Conservation (phyloP, 345 rosid species). For the Mercurialis annua region DNA sequence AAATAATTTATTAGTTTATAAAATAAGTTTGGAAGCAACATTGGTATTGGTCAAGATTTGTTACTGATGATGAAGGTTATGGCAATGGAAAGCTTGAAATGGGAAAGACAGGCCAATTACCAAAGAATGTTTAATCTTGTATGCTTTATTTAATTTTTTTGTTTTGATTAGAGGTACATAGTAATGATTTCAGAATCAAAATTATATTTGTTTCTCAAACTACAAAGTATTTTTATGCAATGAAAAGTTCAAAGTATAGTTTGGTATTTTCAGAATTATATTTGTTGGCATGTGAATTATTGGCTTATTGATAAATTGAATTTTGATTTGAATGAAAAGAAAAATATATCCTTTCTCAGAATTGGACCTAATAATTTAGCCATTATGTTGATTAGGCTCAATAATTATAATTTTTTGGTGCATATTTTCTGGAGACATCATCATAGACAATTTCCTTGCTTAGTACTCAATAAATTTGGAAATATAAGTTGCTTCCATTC, state of each 20-base stretch:
- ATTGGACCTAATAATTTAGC: neutral
- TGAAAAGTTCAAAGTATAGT: neutral
- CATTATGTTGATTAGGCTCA: neutral
- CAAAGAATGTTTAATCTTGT: constrained; percentile 27
- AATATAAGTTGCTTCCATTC: too few species aligned
- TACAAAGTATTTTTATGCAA: constrained; percentile 4
- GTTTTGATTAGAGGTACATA: constrained; percentile 21
- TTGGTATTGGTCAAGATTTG: constrained; percentile 64
- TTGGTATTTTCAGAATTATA: too few species aligned
- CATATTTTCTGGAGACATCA: neutral
- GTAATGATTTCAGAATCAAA: constrained; percentile 14
- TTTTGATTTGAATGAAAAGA: neutral
- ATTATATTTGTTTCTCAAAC: neutral
- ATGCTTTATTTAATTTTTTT: neutral
- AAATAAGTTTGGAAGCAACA: constrained; percentile 60
- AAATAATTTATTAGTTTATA: too few species aligned
- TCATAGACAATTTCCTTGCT: neutral
- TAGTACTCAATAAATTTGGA: too few species aligned
- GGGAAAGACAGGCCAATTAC: constrained; percentile 35
- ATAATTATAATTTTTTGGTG: neutral
- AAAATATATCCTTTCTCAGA: neutral
- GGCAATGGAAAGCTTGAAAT: constrained; percentile 38
- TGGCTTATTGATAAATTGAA: neutral
- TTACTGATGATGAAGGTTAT: constrained; percentile 26
- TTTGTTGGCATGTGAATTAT: neutral